Base-by-base conservation (phyloP, 306 rosid species). In the Pyrus communis region DNA sequence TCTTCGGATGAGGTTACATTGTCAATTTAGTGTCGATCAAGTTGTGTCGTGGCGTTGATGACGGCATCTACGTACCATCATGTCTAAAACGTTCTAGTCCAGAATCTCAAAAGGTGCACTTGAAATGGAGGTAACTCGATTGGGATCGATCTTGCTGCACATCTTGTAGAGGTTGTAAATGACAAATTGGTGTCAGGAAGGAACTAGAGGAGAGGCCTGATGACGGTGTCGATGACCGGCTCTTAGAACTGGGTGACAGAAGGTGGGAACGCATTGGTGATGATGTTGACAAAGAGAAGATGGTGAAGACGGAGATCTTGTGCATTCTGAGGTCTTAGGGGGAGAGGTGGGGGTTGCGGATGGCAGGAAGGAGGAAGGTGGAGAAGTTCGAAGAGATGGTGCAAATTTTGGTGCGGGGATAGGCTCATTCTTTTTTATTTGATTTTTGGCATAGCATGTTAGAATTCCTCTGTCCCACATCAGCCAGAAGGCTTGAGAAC, bases 341-440 rank as follows among this genome's bases (percentile, higher is more conserved):
- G 6, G 94, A 83, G 30, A 86, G 69, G 76, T 89, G 80, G 49
- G 90, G 79, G 85, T 93, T 91, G 15, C 87, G 77, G 61, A 89
- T 83, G 1, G 98, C 96, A 0, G 93, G 90, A 64, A 93, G 76
- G 67, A 90, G 90, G 60, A 73, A 49, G 58, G 73, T 43, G n/a
- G 83, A 22, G 75, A 71, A 25, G 4, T 84, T 75, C 0, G 96
- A 93, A 33, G 97, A 90, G 80, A 93, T 91, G 66, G 90, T 73
- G 22, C 93, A 70, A 86, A 91, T 89, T 57, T 70, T 90, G 76
- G 90, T 88, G 61, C 98, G 93, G 4, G 97, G 98, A 79, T 88
- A 85, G 91, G 40, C 9, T 35, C 40, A 35, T 35, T 35, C 9
- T 7, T 7, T 35, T 7, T 35, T 35, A 35, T 35, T 35, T 35